A percentile compares a stretch with the other conserved stretches of the same genome.
These are phyloP conservation scores for Fusarium sp. DNA, from an alignment of 2,329 filamentous ascomycete genomes.

Conservation along the genomic window DNA sequence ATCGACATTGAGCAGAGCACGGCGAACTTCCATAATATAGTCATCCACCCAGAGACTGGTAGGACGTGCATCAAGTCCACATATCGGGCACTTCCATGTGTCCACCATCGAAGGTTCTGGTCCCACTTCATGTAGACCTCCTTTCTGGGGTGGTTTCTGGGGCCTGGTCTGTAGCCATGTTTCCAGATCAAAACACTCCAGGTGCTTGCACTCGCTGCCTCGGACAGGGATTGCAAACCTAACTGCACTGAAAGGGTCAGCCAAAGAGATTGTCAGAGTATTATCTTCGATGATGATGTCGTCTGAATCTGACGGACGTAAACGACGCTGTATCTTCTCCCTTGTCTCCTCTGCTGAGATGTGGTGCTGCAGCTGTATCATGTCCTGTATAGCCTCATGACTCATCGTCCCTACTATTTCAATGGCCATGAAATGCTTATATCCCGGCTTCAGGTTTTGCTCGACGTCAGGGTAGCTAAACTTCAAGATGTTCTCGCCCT, in stretches of 20 bases:
- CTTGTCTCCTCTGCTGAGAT: constrained; percentile 62
- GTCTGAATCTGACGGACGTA: constrained; percentile 58
- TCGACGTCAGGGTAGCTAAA: constrained; percentile 56
- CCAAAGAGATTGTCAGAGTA: constrained; percentile 67
- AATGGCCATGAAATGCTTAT: constrained; percentile 70
- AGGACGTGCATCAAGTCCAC: constrained; percentile 80
- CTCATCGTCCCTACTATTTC: constrained; percentile 72
- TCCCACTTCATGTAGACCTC: constrained; percentile 12
- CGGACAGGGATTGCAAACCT: constrained; percentile 80
- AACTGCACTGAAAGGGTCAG: constrained; percentile 72
- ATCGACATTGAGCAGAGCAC: constrained; percentile 55
- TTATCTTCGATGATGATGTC: constrained; percentile 70
- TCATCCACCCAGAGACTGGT: constrained; percentile 76
- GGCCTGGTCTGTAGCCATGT: constrained; percentile 79
- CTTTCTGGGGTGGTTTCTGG: constrained; percentile 50
- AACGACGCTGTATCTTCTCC: constrained; percentile 64
- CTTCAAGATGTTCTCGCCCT: constrained; percentile 71
- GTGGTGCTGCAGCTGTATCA: constrained; percentile 51
- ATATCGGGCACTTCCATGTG: constrained; percentile 89
- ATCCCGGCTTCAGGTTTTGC: constrained; percentile 40
- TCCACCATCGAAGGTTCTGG: constrained; percentile 69
- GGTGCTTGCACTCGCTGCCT: constrained; percentile 75
- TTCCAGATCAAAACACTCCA: constrained; percentile 90
- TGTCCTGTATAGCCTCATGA: constrained; percentile 56
- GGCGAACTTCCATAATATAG: constrained; percentile 74